Conservation (phyloP, 1,284 basidiomycete genomes). For the Apiotrichum veenhuisii region DNA sequence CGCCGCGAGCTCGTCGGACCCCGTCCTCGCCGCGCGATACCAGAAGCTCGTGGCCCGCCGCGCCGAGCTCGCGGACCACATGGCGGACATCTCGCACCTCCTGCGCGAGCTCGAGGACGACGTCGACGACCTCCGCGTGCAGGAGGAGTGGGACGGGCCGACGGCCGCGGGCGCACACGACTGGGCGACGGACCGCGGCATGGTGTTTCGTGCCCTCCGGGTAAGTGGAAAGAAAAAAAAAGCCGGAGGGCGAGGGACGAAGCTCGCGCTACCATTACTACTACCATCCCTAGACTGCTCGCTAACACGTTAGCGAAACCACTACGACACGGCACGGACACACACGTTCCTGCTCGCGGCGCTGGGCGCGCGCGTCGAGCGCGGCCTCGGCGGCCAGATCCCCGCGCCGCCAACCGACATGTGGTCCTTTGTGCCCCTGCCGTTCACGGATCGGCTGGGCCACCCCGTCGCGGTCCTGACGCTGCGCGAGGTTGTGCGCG, state of each 20-base stretch:
- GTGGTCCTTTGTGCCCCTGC: constrained; percentile 39
- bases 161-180: constrained; percentile 31
- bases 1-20: too few relatives aligned
- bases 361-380: constrained; percentile 23
- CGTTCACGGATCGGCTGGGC: constrained; percentile 32
- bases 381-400: constrained; percentile 28
- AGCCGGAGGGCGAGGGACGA: too few relatives aligned
- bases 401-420: constrained; percentile 28
- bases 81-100: constrained; percentile 24
- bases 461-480: constrained; percentile 44
- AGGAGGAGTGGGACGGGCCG: constrained; percentile 41
- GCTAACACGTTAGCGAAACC: constrained; percentile 35
- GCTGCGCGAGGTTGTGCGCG: constrained; percentile 33
- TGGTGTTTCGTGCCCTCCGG: constrained; percentile 40
- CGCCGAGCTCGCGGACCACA: constrained; percentile 32
- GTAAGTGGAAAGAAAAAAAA: constrained; percentile 25
- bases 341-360: constrained; percentile 26
- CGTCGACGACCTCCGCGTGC: constrained; percentile 32
- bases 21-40: not conserved
- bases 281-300: too few relatives aligned
- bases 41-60: constrained; percentile 7
- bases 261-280: too few relatives aligned
- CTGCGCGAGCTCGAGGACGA: constrained; percentile 35
- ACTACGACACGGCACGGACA: constrained; percentile 33
- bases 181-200: constrained; percentile 39